phyloP scores from a whole-genome alignment of 805 yeast species.

The Candida odintsovae region DNA sequence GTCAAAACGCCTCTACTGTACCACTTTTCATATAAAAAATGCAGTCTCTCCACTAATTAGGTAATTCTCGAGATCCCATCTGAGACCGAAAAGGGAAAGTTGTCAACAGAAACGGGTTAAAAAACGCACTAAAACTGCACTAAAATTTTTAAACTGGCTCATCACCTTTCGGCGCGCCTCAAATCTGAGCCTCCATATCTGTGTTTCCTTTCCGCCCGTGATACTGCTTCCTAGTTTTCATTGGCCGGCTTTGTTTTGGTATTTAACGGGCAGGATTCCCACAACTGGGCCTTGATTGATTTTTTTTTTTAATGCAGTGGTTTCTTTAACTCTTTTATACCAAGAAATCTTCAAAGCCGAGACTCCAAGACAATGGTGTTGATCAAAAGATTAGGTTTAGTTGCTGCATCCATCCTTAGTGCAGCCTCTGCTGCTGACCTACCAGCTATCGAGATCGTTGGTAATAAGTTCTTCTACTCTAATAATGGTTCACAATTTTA shows the following conservation, averaged over 20 bases:
- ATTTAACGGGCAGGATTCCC: neutral
- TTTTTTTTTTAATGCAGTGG: too few species aligned
- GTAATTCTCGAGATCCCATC: neutral
- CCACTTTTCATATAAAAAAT: too few species aligned
- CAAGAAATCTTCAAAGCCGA: neutral
- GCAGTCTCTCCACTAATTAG: neutral
- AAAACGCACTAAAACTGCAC: neutral
- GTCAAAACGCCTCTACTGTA: too few species aligned
- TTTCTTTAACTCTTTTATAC: neutral
- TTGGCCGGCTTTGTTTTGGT: neutral
- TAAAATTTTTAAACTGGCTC: neutral
- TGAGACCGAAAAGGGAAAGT: neutral
- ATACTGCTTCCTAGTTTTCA: constrained; percentile 3
- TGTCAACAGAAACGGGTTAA: neutral
- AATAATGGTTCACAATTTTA: constrained; percentile 77
- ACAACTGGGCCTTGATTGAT: neutral
- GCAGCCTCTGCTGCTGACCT: constrained; percentile 36
- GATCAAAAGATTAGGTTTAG: constrained; percentile 27
- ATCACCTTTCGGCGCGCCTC: neutral
- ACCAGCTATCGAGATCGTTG: constrained; percentile 66
- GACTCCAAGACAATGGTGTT: constrained; percentile 22
- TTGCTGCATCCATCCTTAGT: constrained; percentile 31
- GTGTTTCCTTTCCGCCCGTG: neutral
- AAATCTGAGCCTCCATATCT: neutral
- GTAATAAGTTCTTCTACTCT: constrained; percentile 72